Evolutionary conservation across 2,329 filamentous ascomycete genomes (phyloP), one percentile per base, ranked within the genome.

Genomic region (Aaosphaeria pasadenensis): DNA sequence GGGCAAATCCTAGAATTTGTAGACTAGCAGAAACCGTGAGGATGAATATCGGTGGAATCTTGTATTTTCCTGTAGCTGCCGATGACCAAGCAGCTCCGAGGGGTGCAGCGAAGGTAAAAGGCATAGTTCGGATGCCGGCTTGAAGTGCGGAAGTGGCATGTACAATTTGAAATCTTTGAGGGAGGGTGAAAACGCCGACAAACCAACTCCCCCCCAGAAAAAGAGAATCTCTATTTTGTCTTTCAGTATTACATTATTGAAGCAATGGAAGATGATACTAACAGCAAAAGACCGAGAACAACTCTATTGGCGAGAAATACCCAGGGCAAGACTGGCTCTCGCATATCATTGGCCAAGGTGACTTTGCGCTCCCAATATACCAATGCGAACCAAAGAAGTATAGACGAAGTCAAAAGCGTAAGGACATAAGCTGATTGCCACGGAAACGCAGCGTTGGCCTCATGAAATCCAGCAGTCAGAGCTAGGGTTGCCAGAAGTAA

Each of bases 151-250:
- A 46, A 3, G 30, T 13, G 11, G 36, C 43, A 30, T 46, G 32
- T 5, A 47, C 46, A 7, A 48, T 30, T 41, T 55, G 53, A 30
- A 51, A 51, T 9, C 48, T 45, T 11, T 44, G 46, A 5, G 54
- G 54, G 6, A 57, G 30, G 11, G 7, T 17, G 29, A 43, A 43
- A 30, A 43, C 41, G 39, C 9, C 17, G 17, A 28, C 11, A 28
- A 40, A n/a, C 9, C 9, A 40, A 9, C 9, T 7, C 9, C 11
- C 39, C 7, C 39, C 39, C 7, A 40, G 39, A 7, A 28, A 24
- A 24, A 40, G 39, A 13, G 39, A 9, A 24, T 40, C 24, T 9
- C 39, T 40, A 17, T 11, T n/a, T 40, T 40, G 24, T 24, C 17
- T 24, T 24, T 40, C 24, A 40, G 39, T 28, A 36, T 28, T 3